A percentile compares a stretch with the other conserved stretches of the same genome.
Evolutionary conservation across 495 filamentous ascomycete species (phyloP).

Genomic region (Parmelia sp.): DNA sequence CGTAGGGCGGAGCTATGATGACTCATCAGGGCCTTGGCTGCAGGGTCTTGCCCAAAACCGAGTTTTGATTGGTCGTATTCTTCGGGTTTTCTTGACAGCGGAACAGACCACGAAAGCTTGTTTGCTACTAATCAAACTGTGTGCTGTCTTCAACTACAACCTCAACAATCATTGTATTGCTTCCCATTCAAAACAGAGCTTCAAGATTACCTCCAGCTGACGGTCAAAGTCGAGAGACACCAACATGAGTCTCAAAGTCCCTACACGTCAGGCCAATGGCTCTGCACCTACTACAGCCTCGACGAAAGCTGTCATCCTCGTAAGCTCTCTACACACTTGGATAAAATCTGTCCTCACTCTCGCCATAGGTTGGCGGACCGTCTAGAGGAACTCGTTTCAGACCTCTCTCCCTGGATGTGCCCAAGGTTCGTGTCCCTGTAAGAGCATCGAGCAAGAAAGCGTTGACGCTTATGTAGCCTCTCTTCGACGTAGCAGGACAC

Average conservation of each 20-base stretch:
- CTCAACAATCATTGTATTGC: not conserved
- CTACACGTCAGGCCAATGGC: conserved; percentile 29
- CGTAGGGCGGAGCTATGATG: too few relatives aligned
- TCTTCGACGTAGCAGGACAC: conserved; percentile 97
- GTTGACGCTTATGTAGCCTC: conserved; percentile 55
- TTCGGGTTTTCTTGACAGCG: not conserved
- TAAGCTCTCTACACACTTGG: conserved; percentile 32
- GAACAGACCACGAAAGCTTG: conserved; percentile 2
- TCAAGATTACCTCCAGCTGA: not conserved
- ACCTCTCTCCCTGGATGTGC: conserved; percentile 91
- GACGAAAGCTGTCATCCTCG: conserved; percentile 68
- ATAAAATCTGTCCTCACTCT: conserved; percentile 17
- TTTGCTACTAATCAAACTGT: too few relatives aligned
- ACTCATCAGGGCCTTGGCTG: not conserved
- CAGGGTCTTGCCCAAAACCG: not conserved
- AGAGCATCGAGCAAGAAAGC: conserved; percentile 16
- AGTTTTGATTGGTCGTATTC: not conserved
- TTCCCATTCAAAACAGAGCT: not conserved
- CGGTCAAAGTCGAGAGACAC: not conserved
- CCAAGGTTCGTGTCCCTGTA: conserved; percentile 64
- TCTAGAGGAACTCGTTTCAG: conserved; percentile 94
- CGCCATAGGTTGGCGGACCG: conserved; percentile 76
- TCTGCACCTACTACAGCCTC: conserved; percentile 41
- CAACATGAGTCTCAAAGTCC: conserved; percentile 19
- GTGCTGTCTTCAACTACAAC: not conserved